Conservation (phyloP, 495 filamentous ascomycete species). For the Penicilliopsis zonata region DNA sequence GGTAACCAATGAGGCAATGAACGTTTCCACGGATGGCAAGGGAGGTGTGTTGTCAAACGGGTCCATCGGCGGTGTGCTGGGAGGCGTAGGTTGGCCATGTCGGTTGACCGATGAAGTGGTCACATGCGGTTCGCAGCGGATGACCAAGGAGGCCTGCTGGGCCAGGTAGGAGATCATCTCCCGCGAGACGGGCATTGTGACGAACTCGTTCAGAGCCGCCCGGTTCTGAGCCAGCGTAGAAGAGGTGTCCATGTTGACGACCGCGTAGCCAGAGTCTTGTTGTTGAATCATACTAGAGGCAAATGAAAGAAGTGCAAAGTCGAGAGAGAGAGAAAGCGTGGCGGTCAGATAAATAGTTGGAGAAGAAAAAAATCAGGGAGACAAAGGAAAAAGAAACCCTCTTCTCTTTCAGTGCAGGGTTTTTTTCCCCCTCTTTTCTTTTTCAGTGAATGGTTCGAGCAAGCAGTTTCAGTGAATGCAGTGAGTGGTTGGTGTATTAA, state of each 20-base stretch:
- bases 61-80: conserved; percentile 50
- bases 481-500: too few relatives aligned
- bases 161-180: conserved; percentile 85
- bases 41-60: conserved; percentile 25
- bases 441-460: background rate
- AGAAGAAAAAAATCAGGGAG: conserved; percentile 9
- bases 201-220: conserved; percentile 79
- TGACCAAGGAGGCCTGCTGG: conserved; percentile 70
- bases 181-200: conserved; percentile 65
- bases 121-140: conserved; percentile 66
- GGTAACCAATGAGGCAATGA: conserved; percentile 82
- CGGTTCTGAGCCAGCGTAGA: conserved; percentile 46
- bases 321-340: conserved; percentile 4
- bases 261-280: conserved; percentile 5
- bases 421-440: background rate
- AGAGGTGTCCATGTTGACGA: conserved; percentile 26
- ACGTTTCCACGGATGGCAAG: conserved; percentile 72
- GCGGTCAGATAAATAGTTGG: conserved; percentile 8
- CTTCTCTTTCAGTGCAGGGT: too few relatives aligned
- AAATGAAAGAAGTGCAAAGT: conserved; percentile 2
- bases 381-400: background rate
- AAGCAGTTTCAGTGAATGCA: background rate
- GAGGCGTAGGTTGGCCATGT: conserved; percentile 56
- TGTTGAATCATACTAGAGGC: conserved; percentile 3
- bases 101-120: conserved; percentile 31